These are phyloP conservation scores for Nicotiana attenuata DNA, from an alignment of 257 asterid species.

Conservation along the genomic window DNA sequence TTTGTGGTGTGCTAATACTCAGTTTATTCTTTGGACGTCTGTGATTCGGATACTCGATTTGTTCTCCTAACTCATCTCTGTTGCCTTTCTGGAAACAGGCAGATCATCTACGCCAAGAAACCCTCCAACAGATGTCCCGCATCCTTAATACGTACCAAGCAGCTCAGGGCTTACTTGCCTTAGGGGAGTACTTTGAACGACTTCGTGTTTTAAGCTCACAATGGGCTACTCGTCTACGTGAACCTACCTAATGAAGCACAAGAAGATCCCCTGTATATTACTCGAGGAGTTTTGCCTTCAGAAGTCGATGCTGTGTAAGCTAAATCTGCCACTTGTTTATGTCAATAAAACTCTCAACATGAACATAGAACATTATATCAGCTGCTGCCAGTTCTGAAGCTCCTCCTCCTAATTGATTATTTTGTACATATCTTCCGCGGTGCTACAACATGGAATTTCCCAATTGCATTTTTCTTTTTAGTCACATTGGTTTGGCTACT, in stretches of 20 bases:
- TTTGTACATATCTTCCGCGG: conserved; percentile 34
- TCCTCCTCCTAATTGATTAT: conserved; percentile 31
- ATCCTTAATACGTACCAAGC: conserved; percentile 27
- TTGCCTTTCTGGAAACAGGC: conserved; percentile 28
- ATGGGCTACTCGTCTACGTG: conserved; percentile 24
- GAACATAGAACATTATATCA: conserved; percentile 17
- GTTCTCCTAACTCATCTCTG: neutral
- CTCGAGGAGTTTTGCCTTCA: conserved; percentile 1
- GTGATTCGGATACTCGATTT: neutral
- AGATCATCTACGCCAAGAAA: conserved; percentile 41
- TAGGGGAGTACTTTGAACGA: conserved; percentile 40
- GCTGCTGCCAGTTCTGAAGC: conserved; percentile 42
- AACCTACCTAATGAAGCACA: conserved; percentile 29
- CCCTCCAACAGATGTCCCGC: conserved; percentile 35
- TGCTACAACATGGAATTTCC: conserved; percentile 34
- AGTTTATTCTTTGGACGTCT: neutral
- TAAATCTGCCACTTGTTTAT: conserved; percentile 15
- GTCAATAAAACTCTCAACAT: conserved; percentile 15
- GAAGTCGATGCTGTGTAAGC: neutral
- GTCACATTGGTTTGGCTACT: neutral
- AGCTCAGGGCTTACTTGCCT: conserved; percentile 39
- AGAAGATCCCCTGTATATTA: conserved; percentile 3
- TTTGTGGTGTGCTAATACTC: neutral
- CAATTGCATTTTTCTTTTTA: conserved; percentile 3
- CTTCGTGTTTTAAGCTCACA: conserved; percentile 35